Evolutionary conservation across 1,284 basidiomycete genomes (phyloP), one percentile per base, ranked within the genome.

Genomic region (Pascua guehoae): DNA sequence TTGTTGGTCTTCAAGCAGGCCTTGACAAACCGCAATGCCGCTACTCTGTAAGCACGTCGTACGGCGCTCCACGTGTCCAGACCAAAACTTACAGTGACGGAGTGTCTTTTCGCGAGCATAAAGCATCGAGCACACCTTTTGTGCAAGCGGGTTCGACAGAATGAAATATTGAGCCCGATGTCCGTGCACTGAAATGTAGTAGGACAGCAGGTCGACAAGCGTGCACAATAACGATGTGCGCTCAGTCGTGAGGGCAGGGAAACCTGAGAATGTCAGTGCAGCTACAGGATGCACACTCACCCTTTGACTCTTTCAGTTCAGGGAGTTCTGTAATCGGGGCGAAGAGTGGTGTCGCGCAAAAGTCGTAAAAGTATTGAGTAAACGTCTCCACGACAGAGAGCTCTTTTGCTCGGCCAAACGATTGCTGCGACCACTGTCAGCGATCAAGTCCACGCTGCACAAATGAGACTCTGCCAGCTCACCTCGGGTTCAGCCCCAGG

Each of bases 91-190:
- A 94, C 91, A 88, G 72, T 95, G 85, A 41, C 89, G 85, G 51
- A 98, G 81, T 71, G 95, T 89, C 77, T 98, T 98, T 72, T 97
- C 92, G 67, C 85, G 85, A 46, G 86, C 84, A 62, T 84, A 86
- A 49, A 98, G 81, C 45, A 96, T 77, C n/a, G 86, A 85, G 41
- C 87, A 88, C 58, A 94, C 79, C 60, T 86, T 85, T 45, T 81
- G 72, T 45, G 88, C 81, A 60, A 95, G 83, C 59, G 86, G 84
- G 44, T 86, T 86, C 1, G 89, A 87, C 61, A 96, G 83, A 70
- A 97, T 83, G 73, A 86, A 94, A 78, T 91, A 94, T 76, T 93
- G 89, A 66, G 88, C 89, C 54, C 92, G 86, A 78, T 92, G 91
- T 51, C 86, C 84, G 76, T 98, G 95, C 72, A 94, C 89, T 51